phyloP scores from a whole-genome alignment of 1,284 basidiomycete genomes.

The Puccinia horiana region DNA sequence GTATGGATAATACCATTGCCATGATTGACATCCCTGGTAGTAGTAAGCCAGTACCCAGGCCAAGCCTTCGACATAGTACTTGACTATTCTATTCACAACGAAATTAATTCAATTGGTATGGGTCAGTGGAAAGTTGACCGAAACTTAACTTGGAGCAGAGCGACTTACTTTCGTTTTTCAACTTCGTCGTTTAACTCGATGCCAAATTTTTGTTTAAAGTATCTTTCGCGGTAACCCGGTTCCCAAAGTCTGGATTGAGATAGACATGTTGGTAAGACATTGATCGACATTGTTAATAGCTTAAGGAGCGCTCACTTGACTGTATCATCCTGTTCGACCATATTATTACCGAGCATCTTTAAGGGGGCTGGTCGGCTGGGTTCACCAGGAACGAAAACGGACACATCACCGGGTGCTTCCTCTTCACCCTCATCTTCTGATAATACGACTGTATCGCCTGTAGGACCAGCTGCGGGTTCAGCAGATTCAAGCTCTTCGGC shows the following conservation, averaged over 20 bases:
- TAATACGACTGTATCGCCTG: conserved; percentile 40
- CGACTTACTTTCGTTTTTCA: conserved; percentile 74
- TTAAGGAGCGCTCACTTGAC: conserved; percentile 70
- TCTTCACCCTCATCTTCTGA: conserved; percentile 53
- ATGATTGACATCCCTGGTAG: conserved; percentile 92
- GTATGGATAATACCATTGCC: conserved; percentile 99
- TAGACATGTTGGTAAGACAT: not conserved
- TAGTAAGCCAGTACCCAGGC: conserved; percentile 97
- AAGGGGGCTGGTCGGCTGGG: conserved; percentile 57
- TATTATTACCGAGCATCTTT: conserved; percentile 67
- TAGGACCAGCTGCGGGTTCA: conserved; percentile 43
- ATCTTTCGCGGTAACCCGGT: conserved; percentile 89
- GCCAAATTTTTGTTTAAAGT: conserved; percentile 92
- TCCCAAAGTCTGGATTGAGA: conserved; percentile 74
- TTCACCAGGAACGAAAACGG: conserved; percentile 63
- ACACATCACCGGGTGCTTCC: conserved; percentile 61
- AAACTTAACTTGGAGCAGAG: not conserved
- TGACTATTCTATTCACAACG: conserved; percentile 68
- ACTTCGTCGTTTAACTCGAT: conserved; percentile 71
- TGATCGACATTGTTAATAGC: not conserved
- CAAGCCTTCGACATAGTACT: conserved; percentile 86
- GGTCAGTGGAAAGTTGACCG: not conserved
- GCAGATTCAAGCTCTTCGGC: conserved; percentile 62
- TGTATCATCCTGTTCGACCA: conserved; percentile 88
- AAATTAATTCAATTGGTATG: conserved; percentile 49